Conservation (phyloP, 2,329 filamentous ascomycete species). For the Sarocladium kiliense region DNA sequence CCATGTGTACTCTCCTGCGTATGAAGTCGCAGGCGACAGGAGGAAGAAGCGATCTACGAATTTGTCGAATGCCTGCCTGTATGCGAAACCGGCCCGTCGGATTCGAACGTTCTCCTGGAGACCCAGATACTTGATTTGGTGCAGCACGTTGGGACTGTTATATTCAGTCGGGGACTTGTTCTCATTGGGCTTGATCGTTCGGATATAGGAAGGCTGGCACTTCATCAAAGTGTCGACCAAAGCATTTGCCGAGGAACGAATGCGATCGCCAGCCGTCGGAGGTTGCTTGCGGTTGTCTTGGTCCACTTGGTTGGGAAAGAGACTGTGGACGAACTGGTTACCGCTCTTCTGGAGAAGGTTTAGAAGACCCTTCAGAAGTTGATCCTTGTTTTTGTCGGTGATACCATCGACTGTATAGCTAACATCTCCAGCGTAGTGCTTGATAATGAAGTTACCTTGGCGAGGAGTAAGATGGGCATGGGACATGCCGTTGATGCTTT, state of each 20-base stretch:
- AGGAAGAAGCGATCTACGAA: conserved; percentile 98
- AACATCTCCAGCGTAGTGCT: conserved; percentile 97
- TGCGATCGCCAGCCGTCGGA: conserved; percentile 93
- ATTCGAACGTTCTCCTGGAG: conserved; percentile 99
- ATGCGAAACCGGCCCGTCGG: conserved; percentile 91
- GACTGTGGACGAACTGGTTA: conserved; percentile 77
- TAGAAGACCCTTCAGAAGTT: conserved; percentile 87
- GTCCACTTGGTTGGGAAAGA: conserved; percentile 92
- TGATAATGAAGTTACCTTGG: conserved; percentile 96
- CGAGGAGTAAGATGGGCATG: conserved; percentile 88
- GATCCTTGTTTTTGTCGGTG: conserved; percentile 99
- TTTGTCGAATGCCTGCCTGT: conserved; percentile 95
- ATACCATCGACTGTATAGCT: conserved; percentile 92
- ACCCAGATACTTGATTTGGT: conserved; percentile 98
- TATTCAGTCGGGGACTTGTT: conserved; percentile 96
- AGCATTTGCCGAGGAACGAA: conserved; percentile 90
- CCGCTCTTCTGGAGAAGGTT: conserved; percentile 79
- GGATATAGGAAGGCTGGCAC: conserved; percentile 93
- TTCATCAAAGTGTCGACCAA: conserved; percentile 95
- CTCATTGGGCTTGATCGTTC: conserved; percentile 98
- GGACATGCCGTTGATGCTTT: conserved; percentile 82
- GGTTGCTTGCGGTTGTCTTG: conserved; percentile 89
- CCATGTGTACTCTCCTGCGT: conserved; percentile 97
- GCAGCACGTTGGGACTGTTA: conserved; percentile 84
- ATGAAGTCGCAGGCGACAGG: conserved; percentile 87